These are phyloP conservation scores for Rhododendron ferrugineum DNA, from an alignment of 148 eudicot genomes.

Conservation along the genomic window DNA sequence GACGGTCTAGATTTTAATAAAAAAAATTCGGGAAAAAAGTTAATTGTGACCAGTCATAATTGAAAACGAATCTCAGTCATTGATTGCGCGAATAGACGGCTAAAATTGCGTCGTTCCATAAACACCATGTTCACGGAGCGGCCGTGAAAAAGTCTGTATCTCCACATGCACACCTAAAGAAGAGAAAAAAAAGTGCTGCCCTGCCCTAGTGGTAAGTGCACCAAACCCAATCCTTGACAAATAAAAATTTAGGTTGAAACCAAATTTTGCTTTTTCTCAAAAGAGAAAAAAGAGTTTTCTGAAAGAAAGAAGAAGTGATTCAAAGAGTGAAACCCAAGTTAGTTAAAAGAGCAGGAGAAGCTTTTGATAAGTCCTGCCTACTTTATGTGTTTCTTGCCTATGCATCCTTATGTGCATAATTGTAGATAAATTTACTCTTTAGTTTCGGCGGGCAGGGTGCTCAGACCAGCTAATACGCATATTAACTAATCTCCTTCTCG, in stretches of 20 bases:
- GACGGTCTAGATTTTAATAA: too few relatives aligned
- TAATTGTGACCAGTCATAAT: too few relatives aligned
- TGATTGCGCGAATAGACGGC: too few relatives aligned
- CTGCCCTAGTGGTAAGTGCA: neutral
- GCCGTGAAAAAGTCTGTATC: too few relatives aligned
- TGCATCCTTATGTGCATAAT: neutral
- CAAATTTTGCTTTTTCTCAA: neutral
- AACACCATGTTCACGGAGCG: too few relatives aligned
- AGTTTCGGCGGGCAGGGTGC: too few relatives aligned
- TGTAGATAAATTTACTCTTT: neutral
- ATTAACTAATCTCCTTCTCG: too few relatives aligned
- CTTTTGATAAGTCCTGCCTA: neutral
- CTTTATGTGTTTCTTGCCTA: neutral
- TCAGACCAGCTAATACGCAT: too few relatives aligned
- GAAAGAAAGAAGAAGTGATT: neutral
- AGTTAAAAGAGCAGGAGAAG: neutral
- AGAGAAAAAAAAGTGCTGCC: neutral
- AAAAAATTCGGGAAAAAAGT: fast-evolving
- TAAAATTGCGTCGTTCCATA: too few relatives aligned
- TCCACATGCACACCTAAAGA: neutral
- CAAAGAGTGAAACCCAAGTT: slow-evolving; percentile 1
- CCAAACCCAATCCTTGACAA: neutral
- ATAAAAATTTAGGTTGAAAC: neutral
- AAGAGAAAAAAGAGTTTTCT: neutral
- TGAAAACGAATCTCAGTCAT: too few relatives aligned